Base-by-base conservation (phyloP, 257 asterid species). In the Thymus mandschuricus region DNA sequence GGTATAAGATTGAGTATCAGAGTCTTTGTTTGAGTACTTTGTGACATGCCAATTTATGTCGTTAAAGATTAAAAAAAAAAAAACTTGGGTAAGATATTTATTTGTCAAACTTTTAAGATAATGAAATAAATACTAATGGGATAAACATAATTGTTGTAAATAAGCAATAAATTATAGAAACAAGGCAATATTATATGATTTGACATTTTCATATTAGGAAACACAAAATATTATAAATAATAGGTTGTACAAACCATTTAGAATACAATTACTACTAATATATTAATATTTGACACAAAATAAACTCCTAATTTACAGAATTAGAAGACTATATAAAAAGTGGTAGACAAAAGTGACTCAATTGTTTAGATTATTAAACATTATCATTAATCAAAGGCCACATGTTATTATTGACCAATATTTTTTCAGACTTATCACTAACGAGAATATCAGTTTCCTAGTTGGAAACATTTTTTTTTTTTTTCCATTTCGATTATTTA, bases 361-460 rank as follows among this genome's bases (percentile, higher is more conserved):
- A 64, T 74, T 61, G 31, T 56, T 74, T 74, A 59, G 70, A 50
- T 27, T 48, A 15, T 8, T 60, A 12, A 75, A 60, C 64, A 50
- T 50, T 73, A 73, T 73, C 74, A 67, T 10, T 9, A 38, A 67
- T 34, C 9, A 43, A 29, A 40, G 69, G 41, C 64, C 69, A 50
- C 70, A 67, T 60, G 49, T 66, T 67, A 64, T 43, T 51, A 64
- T 43, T 51, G 64, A 40, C 64, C 43, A 27, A 27, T 21, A 21
- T 21, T 48, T 34, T 58, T 67, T 60, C 68, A 51, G 51, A 52
- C 70, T 75, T 67, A 75, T 75, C 79, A 38, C 46, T 21, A 56
- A 74, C 56, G 3, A 41, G 48, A 64, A 31, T 13, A 59, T 60
- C 74, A 60, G 79, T 67, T 75, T 75, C 79, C 74, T 68, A 21